Evolutionary conservation across 176 grass and related monocot species (phyloP).

Genomic region (Chrysopogon serrulatus): DNA sequence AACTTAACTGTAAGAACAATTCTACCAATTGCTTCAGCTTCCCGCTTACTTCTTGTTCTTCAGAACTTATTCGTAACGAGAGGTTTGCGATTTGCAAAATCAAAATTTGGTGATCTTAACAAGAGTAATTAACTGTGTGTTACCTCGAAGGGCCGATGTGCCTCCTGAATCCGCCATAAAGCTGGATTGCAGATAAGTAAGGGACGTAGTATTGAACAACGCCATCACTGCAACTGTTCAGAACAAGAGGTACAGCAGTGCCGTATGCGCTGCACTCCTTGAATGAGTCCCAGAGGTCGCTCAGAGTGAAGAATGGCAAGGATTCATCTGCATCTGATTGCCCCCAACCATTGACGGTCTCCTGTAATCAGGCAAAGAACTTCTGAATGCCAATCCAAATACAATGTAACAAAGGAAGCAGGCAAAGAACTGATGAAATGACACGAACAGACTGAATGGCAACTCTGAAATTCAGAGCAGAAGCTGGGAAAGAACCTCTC

Average conservation of each 20-base stretch:
- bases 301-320: conserved; percentile 40
- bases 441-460: neutral
- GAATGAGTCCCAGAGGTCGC: conserved; percentile 63
- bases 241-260: conserved; percentile 46
- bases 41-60: neutral
- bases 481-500: neutral
- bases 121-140: neutral
- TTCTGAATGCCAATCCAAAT: neutral
- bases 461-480: neutral
- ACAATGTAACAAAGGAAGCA: neutral
- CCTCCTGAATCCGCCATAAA: conserved; percentile 42
- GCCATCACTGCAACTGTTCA: conserved; percentile 35
- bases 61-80: neutral
- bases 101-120: neutral
- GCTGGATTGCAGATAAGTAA: conserved; percentile 75
- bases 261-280: conserved; percentile 74
- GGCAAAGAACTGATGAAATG: neutral
- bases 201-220: conserved; percentile 80
- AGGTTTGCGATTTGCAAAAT: neutral
- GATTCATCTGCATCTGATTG: neutral
- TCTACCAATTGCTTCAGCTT: neutral
- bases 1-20: neutral
- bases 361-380: conserved; percentile 9
- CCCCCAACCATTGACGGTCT: conserved; percentile 15
- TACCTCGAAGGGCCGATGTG: conserved; percentile 45